phyloP scores from a whole-genome alignment of 2,329 filamentous ascomycete species.

The Ascosphaera pollenicola region DNA sequence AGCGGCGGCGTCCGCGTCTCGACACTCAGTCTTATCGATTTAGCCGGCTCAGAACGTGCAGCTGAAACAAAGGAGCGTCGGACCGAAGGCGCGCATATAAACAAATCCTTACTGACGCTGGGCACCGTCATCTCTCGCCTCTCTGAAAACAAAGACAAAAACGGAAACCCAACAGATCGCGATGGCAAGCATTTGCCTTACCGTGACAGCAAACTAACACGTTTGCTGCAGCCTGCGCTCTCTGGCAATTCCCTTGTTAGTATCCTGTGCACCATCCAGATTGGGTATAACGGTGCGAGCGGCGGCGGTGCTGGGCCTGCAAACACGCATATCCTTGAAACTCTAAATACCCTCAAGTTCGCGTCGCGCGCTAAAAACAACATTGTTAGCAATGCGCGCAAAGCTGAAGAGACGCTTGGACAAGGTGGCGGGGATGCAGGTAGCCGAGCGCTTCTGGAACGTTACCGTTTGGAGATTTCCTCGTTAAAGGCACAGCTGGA shows the following conservation, averaged over 20 bases:
- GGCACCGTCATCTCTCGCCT: conserved; percentile 87
- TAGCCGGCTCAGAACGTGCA: conserved; percentile 88
- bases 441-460: conserved; percentile 68
- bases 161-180: conserved; percentile 49
- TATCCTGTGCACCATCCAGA: conserved; percentile 90
- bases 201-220: conserved; percentile 89
- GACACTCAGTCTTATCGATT: conserved; percentile 82
- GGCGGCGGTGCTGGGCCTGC: conserved; percentile 47
- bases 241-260: conserved; percentile 90
- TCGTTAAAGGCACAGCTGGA: conserved; percentile 66
- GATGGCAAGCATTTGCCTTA: conserved; percentile 89
- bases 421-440: conserved; percentile 58
- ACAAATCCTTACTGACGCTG: conserved; percentile 86
- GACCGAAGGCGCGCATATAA: conserved; percentile 92
- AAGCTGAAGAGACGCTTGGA: conserved; percentile 69
- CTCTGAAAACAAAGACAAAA: conserved; percentile 74
- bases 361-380: conserved; percentile 93
- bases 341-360: conserved; percentile 90
- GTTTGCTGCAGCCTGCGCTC: conserved; percentile 73
- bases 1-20: conserved; percentile 70
- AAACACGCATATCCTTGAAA: conserved; percentile 63
- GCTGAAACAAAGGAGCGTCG: conserved; percentile 87
- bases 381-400: conserved; percentile 92
- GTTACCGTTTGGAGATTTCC: conserved; percentile 82
- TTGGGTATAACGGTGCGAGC: conserved; percentile 31